Evolutionary conservation across 176 grass and related monocot species (phyloP), one percentile per base, ranked within the genome.

Genomic region (Melocanna baccifera): DNA sequence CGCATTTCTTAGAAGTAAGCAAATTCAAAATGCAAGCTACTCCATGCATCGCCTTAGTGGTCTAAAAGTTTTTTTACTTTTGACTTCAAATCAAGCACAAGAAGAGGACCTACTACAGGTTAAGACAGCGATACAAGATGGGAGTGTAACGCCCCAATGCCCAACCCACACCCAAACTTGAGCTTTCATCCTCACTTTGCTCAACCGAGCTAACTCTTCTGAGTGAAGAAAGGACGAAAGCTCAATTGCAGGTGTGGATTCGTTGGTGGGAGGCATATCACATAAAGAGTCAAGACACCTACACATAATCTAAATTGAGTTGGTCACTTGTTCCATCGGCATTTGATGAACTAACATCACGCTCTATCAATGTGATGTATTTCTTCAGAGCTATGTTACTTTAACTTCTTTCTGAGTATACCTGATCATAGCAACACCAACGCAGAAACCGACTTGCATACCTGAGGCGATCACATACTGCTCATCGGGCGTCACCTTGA

Each of bases 401-500:
- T 69, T 0, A 43, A 53, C 8, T 3, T 7, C 10, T 36, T n/a
- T 62, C 43, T 34, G 20, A 5, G n/a, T 43, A 61, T 61, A 36
- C 16, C 47, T 41, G 9, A 32, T 59, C 11, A 83, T 0, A 45
- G 10, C 53, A 72, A 36, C 20, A 19, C 56, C n/a, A 77, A 9
- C 20, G 1, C 56, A 83, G 11, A 58, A 67, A 70, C 2, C 20
- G 29, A 73, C 29, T 37, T 9, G 28, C 15, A 37, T 76, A 97
- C 95, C 96, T 85, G 96, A 95, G 61, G 93, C 93, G 46, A 95
- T 95, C 12, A 98, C 87, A 39, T 87, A 98, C 22, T 98, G 79
- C 25, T 86, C 92, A 76, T 95, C 89, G 12, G 91, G 89, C 59
- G 92, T 88, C 30, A 89, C 87, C 67, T 92, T 93, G 84, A 93